phyloP scores from a whole-genome alignment of 805 yeast genomes.

The Hanseniaspora pseudoguilliermondii region DNA sequence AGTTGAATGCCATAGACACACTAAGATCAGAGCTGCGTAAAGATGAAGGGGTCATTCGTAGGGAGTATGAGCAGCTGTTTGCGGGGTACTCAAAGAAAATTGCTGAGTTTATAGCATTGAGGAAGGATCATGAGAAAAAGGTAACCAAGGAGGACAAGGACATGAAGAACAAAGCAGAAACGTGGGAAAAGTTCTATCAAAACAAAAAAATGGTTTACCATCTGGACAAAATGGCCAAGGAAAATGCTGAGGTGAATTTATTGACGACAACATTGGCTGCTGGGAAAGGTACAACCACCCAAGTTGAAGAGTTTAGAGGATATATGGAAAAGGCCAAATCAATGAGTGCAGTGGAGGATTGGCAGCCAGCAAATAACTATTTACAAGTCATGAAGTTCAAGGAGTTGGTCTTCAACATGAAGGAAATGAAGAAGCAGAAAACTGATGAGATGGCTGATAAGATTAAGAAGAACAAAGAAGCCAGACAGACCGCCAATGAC shows the following conservation, averaged over 20 bases:
- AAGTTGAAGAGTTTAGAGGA: conserved; percentile 65
- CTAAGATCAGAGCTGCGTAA: conserved; percentile 24
- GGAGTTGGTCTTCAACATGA: conserved; percentile 16
- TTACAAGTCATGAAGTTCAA: conserved; percentile 18
- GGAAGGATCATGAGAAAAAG: background rate
- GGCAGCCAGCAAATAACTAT: conserved; percentile 19
- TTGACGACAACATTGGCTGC: conserved; percentile 80
- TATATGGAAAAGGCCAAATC: conserved; percentile 67
- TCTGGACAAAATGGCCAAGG: conserved; percentile 67
- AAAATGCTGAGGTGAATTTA: conserved; percentile 50
- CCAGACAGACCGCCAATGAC: conserved; percentile 17
- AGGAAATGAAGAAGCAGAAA: conserved; percentile 8
- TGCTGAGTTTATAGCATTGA: background rate
- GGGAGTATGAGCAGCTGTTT: conserved; percentile 14
- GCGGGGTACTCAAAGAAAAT: background rate
- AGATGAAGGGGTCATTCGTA: conserved; percentile 19
- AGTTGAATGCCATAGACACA: conserved; percentile 22
- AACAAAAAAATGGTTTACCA: conserved; percentile 76
- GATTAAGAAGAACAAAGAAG: conserved; percentile 15
- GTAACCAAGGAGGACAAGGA: background rate
- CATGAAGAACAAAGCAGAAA: background rate
- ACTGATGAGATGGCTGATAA: conserved; percentile 16
- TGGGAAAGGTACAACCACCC: conserved; percentile 60
- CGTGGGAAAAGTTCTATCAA: conserved; percentile 23
- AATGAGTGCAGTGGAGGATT: conserved; percentile 46